These are phyloP conservation scores for Nicotiana paniculata DNA, from an alignment of 257 asterid species.

Conservation along the genomic window DNA sequence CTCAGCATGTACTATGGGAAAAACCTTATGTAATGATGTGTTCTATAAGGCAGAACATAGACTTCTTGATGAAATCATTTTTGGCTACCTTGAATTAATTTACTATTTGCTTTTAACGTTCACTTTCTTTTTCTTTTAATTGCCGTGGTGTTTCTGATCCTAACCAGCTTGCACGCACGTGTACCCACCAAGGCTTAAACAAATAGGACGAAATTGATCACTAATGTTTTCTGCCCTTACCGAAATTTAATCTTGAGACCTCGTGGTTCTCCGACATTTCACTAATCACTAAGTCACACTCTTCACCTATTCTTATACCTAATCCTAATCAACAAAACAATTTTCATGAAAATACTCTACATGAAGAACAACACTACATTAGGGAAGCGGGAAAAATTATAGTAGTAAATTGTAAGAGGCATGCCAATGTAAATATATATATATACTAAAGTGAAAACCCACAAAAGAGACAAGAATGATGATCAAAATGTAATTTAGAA, in stretches of 20 bases:
- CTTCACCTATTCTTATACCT: too few relatives aligned
- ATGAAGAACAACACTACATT: background rate
- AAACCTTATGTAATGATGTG: background rate
- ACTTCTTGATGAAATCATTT: background rate
- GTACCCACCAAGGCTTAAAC: too few relatives aligned
- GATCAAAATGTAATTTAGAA: conserved; percentile 21
- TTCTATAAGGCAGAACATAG: background rate
- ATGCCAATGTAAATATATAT: background rate
- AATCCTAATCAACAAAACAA: background rate
- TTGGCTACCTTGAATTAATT: background rate
- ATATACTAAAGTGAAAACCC: background rate
- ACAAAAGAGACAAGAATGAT: conserved; percentile 9
- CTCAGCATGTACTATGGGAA: background rate
- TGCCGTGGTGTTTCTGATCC: too few relatives aligned
- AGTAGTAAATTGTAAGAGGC: background rate
- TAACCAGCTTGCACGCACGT: too few relatives aligned
- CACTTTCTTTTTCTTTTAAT: too few relatives aligned
- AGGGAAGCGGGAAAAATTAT: background rate
- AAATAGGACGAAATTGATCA: too few relatives aligned
- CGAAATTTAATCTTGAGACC: too few relatives aligned
- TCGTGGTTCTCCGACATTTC: background rate
- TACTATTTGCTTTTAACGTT: too few relatives aligned
- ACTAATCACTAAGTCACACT: background rate
- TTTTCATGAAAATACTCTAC: background rate
- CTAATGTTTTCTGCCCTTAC: too few relatives aligned